Percentiles rank a stretch among this genome's conserved stretches.
Conservation (phyloP, 441 rosid genomes). For the Corymbia citriodora region DNA sequence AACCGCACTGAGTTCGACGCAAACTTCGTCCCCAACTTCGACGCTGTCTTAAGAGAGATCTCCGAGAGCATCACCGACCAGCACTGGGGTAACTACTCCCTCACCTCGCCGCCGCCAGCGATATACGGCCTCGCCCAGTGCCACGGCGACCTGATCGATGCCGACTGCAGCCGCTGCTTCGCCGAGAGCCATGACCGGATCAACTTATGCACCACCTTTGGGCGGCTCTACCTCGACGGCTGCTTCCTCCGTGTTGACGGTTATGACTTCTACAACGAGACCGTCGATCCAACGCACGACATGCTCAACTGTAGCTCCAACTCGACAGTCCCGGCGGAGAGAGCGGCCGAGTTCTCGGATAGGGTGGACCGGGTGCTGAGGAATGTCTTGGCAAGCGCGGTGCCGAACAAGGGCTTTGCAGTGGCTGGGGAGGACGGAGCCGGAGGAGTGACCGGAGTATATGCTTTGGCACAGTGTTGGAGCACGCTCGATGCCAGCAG, state of each 20-base stretch:
- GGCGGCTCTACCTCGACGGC: background rate
- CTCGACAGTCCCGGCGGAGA: background rate
- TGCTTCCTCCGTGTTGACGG: background rate
- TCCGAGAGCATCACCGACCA: background rate
- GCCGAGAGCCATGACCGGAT: background rate
- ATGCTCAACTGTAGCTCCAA: background rate
- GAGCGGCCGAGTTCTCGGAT: background rate
- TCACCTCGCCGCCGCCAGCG: background rate
- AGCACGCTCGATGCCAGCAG: background rate
- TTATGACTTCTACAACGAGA: background rate
- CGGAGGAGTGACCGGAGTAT: background rate
- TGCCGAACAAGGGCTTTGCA: background rate
- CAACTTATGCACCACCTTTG: background rate
- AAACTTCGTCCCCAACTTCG: background rate
- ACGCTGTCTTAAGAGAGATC: background rate
- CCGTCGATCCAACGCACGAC: background rate
- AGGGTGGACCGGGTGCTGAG: background rate
- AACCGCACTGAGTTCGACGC: too few relatives aligned
- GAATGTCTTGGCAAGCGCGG: background rate
- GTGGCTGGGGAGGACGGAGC: background rate
- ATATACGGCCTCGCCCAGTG: background rate
- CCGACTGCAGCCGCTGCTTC: background rate
- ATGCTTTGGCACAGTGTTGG: background rate
- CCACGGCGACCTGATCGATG: background rate
- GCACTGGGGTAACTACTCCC: background rate